A percentile compares a stretch with the other conserved stretches of the same genome.
phyloP scores from a whole-genome alignment of 2,329 filamentous ascomycete species.

The Botrytis tulipae region DNA sequence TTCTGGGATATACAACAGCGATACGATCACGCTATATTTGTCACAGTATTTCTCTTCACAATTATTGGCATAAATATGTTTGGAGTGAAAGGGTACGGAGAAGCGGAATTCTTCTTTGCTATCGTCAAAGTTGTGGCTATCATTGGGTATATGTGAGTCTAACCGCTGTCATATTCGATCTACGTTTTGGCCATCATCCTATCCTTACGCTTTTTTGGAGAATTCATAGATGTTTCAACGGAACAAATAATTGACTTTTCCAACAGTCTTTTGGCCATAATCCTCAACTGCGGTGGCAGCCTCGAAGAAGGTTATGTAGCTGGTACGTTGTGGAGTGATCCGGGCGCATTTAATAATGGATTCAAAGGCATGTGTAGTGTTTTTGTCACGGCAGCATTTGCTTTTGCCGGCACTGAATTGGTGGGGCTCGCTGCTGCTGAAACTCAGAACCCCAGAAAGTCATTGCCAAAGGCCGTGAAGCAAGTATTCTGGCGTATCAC shows the following conservation, averaged over 20 bases:
- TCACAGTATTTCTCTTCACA: slow-evolving; percentile 73
- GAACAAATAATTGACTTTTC: background rate
- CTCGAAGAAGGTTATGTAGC: slow-evolving; percentile 75
- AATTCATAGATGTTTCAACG: background rate
- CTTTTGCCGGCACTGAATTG: slow-evolving; percentile 74
- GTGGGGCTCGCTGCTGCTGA: slow-evolving; percentile 76
- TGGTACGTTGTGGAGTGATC: slow-evolving; percentile 70
- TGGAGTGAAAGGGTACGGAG: slow-evolving; percentile 84
- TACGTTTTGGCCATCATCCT: background rate
- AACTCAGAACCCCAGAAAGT: slow-evolving; percentile 75
- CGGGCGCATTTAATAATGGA: slow-evolving; percentile 81
- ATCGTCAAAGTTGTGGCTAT: slow-evolving; percentile 83
- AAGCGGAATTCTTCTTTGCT: slow-evolving; percentile 85
- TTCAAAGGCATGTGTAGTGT: slow-evolving; percentile 81
- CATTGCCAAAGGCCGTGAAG: slow-evolving; percentile 82
- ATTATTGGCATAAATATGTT: slow-evolving; percentile 85
- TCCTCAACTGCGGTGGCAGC: slow-evolving; percentile 80
- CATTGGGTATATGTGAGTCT: slow-evolving; percentile 77
- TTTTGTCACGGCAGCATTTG: slow-evolving; percentile 74
- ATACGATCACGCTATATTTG: slow-evolving; percentile 71
- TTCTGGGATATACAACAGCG: slow-evolving; percentile 64
- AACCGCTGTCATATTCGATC: background rate
- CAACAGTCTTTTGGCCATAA: slow-evolving; percentile 73
- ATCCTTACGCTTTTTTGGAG: background rate
- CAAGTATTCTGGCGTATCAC: slow-evolving; percentile 95